A percentile compares a stretch with the other conserved stretches of the same genome.
phyloP scores from a whole-genome alignment of 78 protist genomes.

The Capsaspora owczarzaki region DNA sequence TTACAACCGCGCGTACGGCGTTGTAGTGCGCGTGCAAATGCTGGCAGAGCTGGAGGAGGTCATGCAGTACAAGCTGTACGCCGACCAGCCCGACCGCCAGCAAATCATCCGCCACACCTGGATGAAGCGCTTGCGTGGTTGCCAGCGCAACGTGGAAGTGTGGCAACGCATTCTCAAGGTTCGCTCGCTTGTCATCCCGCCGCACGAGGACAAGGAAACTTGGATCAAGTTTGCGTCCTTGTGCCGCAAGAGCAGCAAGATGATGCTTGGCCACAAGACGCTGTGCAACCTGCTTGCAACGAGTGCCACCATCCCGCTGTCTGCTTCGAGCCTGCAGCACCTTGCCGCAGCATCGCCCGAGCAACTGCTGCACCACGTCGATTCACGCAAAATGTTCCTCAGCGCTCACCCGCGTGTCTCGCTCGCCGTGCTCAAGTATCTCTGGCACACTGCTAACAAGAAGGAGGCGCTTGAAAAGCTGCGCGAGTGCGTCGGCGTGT shows the following conservation, averaged over 20 bases:
- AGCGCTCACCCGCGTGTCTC: constrained; percentile 63
- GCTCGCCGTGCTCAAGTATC: constrained; percentile 72
- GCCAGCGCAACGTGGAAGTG: constrained; percentile 67
- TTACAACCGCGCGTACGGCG: constrained; percentile 72
- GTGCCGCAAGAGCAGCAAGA: constrained; percentile 64
- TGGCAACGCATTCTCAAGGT: constrained; percentile 84
- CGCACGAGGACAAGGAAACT: constrained; percentile 57
- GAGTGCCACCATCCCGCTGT: background rate
- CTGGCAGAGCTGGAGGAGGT: constrained; percentile 83
- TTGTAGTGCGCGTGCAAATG: constrained; percentile 61
- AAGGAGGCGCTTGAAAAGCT: background rate
- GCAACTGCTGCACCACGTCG: background rate
- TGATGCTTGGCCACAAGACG: constrained; percentile 58
- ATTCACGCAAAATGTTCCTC: background rate
- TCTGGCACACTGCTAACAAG: constrained; percentile 44
- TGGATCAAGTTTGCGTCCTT: constrained; percentile 76
- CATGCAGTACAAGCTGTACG: constrained; percentile 18
- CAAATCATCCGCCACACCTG: constrained; percentile 53
- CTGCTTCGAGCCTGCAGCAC: background rate
- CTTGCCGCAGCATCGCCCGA: background rate
- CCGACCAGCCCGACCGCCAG: background rate
- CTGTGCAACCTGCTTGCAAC: constrained; percentile 19
- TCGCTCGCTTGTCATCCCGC: constrained; percentile 74
- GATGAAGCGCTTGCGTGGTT: constrained; percentile 65
- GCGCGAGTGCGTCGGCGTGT: background rate